phyloP scores from a whole-genome alignment of 805 yeast species.

The Candida michaelii region DNA sequence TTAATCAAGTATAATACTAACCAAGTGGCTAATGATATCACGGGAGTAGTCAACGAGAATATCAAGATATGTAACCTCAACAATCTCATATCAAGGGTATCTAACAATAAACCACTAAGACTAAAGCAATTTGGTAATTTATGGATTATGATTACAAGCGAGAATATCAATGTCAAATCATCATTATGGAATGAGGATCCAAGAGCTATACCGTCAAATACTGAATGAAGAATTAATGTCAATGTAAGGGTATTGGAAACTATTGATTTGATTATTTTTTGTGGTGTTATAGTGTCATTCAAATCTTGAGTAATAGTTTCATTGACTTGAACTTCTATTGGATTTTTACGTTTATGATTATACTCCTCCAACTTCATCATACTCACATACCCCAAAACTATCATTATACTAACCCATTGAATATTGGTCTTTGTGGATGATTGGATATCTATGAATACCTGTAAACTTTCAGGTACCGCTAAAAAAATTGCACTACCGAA shows the following conservation, averaged over 20 bases:
- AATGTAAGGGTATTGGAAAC: constrained; percentile 47
- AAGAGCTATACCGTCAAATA: constrained; percentile 72
- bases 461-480: constrained; percentile 17
- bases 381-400: constrained; percentile 12
- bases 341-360: constrained; percentile 3
- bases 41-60: constrained; percentile 63
- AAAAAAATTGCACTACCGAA: constrained; percentile 17
- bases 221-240: constrained; percentile 64
- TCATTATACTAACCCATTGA: constrained; percentile 15
- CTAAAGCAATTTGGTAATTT: constrained; percentile 78
- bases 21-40: constrained; percentile 56
- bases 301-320: neutral
- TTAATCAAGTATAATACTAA: constrained; percentile 32
- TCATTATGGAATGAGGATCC: constrained; percentile 55
- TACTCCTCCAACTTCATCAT: constrained; percentile 7
- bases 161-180: constrained; percentile 44
- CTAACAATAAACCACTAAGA: constrained; percentile 52
- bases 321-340: constrained; percentile 7
- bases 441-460: constrained; percentile 8
- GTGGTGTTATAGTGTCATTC: neutral
- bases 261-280: neutral
- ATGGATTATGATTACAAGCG: constrained; percentile 64
- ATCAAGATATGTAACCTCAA: constrained; percentile 48
- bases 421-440: neutral
- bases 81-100: constrained; percentile 27